Evolutionary conservation across 345 rosid genomes (phyloP).

Genomic region (Erucastrum elatum): DNA sequence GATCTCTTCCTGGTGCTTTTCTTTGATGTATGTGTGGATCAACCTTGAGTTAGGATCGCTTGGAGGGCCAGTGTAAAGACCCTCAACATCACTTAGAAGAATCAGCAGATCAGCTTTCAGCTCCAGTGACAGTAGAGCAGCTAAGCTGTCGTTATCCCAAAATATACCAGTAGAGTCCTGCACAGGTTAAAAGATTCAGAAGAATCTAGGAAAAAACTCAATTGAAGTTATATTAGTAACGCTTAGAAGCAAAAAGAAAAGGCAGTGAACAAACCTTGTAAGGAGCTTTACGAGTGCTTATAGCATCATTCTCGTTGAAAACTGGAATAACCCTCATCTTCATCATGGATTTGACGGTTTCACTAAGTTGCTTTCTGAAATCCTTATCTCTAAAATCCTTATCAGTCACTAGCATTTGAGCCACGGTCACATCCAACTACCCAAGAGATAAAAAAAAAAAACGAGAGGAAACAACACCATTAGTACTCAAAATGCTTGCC

Average conservation of each 20-base stretch:
- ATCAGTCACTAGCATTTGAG: slow-evolving; percentile 96
- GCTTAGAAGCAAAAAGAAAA: background rate
- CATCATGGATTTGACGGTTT: slow-evolving; percentile 69
- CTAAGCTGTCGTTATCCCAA: slow-evolving; percentile 99
- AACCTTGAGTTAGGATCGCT: slow-evolving; percentile 82
- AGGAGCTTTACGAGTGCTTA: slow-evolving; percentile 96
- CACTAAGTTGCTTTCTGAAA: slow-evolving; percentile 80
- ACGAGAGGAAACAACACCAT: slow-evolving; percentile 5
- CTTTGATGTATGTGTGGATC: slow-evolving; percentile 78
- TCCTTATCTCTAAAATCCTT: slow-evolving; percentile 73
- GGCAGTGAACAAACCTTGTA: slow-evolving; percentile 61
- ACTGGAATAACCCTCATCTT: slow-evolving; percentile 76
- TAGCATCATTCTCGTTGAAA: slow-evolving; percentile 96
- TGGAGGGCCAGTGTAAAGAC: slow-evolving; percentile 97
- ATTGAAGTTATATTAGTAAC: too few relatives aligned
- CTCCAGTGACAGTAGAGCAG: slow-evolving; percentile 87
- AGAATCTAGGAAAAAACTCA: too few relatives aligned
- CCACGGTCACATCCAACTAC: slow-evolving; percentile 94
- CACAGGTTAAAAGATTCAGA: slow-evolving; percentile 15
- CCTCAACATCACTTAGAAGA: slow-evolving; percentile 93
- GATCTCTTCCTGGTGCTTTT: slow-evolving; percentile 76
- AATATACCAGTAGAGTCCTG: slow-evolving; percentile 99
- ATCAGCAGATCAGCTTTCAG: slow-evolving; percentile 92
- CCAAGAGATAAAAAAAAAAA: background rate
- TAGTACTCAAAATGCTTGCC: background rate